Evolutionary conservation across 202 grass and related monocot species (phyloP).

Genomic region (Musa balbisiana): DNA sequence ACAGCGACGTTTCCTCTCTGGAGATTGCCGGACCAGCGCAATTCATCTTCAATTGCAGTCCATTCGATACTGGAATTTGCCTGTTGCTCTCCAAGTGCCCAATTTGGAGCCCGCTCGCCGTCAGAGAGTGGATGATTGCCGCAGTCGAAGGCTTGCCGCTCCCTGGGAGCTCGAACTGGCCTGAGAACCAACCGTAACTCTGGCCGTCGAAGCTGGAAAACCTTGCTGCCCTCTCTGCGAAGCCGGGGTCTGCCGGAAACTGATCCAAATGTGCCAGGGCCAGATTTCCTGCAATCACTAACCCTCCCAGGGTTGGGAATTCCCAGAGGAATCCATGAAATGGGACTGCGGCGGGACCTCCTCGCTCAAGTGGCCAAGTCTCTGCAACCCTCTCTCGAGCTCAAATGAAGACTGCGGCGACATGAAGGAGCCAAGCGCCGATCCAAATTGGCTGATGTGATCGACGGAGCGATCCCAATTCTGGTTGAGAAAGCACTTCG

Average conservation of each 20-base stretch:
- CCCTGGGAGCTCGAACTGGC: slow-evolving; percentile 36
- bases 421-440: slow-evolving; percentile 52
- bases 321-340: slow-evolving; percentile 44
- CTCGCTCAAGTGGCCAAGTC: background rate
- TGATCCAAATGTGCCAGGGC: slow-evolving; percentile 47
- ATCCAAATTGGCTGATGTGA: slow-evolving; percentile 44
- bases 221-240: slow-evolving; percentile 18
- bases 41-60: background rate
- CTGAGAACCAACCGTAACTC: background rate
- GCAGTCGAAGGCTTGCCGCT: slow-evolving; percentile 20
- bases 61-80: background rate
- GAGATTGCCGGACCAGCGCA: background rate
- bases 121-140: slow-evolving; percentile 15
- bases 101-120: background rate
- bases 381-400: background rate
- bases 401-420: slow-evolving; percentile 45
- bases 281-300: slow-evolving; percentile 47
- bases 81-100: background rate
- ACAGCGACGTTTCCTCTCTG: slow-evolving; percentile 1
- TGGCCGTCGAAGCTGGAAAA: slow-evolving; percentile 7
- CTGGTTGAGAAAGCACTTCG: slow-evolving; percentile 71
- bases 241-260: slow-evolving; percentile 15
- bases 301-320: slow-evolving; percentile 30
- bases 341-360: slow-evolving; percentile 63
- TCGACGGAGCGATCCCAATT: slow-evolving; percentile 89